A percentile compares a stretch with the other conserved stretches of the same genome.
Conservation (phyloP, 2,329 filamentous ascomycete genomes). For the Verticillium nubilum region DNA sequence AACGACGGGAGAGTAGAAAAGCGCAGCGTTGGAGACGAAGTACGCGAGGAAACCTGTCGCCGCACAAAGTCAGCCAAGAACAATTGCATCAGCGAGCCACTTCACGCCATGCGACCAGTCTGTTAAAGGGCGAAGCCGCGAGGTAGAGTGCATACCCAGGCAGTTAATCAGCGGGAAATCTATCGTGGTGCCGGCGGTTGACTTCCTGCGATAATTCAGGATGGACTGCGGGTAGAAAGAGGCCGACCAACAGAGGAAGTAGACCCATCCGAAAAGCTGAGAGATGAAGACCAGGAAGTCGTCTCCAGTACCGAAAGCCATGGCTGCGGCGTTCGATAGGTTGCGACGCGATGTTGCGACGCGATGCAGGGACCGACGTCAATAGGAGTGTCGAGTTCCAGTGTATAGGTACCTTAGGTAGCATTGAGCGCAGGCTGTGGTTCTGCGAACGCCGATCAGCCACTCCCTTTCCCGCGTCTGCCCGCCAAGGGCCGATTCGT, state of each 20-base stretch:
- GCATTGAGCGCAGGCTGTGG: too few relatives aligned
- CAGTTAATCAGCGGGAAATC: conserved; percentile 79
- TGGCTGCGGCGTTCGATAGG: conserved; percentile 5
- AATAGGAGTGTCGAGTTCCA: not conserved
- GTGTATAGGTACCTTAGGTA: not conserved
- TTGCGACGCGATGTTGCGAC: not conserved
- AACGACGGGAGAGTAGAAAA: conserved; percentile 75
- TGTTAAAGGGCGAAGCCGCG: not conserved
- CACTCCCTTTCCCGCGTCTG: too few relatives aligned
- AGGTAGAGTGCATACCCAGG: conserved; percentile 38
- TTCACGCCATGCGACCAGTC: not conserved
- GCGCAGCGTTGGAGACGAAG: conserved; percentile 64
- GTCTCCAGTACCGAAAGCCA: conserved; percentile 10
- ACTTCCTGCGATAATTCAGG: conserved; percentile 69
- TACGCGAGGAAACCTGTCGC: conserved; percentile 65
- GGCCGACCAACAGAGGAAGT: conserved; percentile 72
- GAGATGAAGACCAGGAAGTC: conserved; percentile 44
- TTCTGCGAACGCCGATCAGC: too few relatives aligned
- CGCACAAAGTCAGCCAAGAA: conserved; percentile 2
- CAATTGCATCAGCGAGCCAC: too few relatives aligned
- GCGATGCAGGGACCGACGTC: not conserved
- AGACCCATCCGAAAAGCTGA: conserved; percentile 67
- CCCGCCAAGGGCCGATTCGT: too few relatives aligned
- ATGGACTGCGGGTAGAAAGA: conserved; percentile 92
- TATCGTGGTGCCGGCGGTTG: conserved; percentile 78